phyloP scores from a whole-genome alignment of 148 eudicot species.

The Pouteria glomerata region DNA sequence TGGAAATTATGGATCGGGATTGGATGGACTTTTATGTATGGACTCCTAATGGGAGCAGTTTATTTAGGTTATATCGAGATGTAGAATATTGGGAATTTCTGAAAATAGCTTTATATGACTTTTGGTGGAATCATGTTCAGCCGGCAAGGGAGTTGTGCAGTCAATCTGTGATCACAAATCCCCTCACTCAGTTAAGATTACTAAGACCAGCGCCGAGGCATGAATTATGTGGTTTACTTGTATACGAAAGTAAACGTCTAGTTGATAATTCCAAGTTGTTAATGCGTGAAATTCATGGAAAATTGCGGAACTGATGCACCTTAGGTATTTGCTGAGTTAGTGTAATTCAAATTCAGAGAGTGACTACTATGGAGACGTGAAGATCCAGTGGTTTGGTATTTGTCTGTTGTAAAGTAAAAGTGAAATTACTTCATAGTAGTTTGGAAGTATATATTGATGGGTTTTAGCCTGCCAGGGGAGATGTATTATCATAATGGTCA shows the following conservation, averaged over 20 bases:
- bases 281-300: conserved; percentile 54
- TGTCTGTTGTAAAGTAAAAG: neutral
- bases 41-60: conserved; percentile 72
- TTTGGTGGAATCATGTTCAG: conserved; percentile 84
- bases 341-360: neutral
- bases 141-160: conserved; percentile 59
- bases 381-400: neutral
- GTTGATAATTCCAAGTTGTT: conserved; percentile 47
- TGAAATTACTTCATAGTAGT: neutral
- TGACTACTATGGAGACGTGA: conserved; percentile 4
- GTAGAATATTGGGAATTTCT: conserved; percentile 60
- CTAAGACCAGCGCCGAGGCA: conserved; percentile 62
- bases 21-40: conserved; percentile 89
- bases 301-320: conserved; percentile 24
- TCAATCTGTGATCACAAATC: conserved; percentile 35
- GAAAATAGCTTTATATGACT: conserved; percentile 61
- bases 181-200: conserved; percentile 38
- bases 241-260: conserved; percentile 46
- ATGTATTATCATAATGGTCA: neutral
- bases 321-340: neutral
- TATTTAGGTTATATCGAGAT: conserved; percentile 63
- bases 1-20: conserved; percentile 77
- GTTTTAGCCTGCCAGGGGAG: neutral
- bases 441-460: neutral
- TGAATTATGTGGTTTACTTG: conserved; percentile 37